Conservation (phyloP, 129 eudicot species). For the Ambrosia trifida region DNA sequence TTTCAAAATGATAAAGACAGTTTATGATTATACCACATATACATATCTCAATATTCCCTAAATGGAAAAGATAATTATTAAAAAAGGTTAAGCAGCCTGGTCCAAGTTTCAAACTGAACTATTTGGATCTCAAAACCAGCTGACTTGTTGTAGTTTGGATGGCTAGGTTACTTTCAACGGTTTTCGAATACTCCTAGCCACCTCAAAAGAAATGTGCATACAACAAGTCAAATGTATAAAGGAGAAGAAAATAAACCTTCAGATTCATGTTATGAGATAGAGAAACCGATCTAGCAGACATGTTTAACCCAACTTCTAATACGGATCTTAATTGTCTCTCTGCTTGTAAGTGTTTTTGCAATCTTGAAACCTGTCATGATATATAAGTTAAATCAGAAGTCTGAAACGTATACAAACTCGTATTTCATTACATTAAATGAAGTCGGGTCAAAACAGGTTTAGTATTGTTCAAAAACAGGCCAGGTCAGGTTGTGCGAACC, state of each 20-base stretch:
- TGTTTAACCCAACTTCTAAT: constrained; percentile 94
- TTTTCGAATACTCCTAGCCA: background rate
- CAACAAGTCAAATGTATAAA: background rate
- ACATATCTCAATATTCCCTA: no score
- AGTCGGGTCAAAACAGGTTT: background rate
- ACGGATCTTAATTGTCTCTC: constrained; percentile 95
- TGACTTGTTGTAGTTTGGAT: no score
- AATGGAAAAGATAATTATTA: no score
- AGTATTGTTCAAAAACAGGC: background rate
- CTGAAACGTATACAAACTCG: background rate
- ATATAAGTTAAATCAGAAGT: background rate
- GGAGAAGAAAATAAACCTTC: constrained; percentile 49
- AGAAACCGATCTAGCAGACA: constrained; percentile 82
- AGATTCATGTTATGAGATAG: constrained; percentile 87
- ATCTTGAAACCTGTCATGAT: constrained; percentile 67
- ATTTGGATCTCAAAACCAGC: no score
- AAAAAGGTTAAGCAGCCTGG: no score
- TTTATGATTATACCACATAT: no score
- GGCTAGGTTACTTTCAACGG: no score
- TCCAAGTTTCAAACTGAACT: no score
- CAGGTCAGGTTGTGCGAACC: background rate
- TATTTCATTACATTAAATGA: background rate
- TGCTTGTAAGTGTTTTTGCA: constrained; percentile 97
- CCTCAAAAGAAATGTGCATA: background rate
- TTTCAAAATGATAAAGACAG: no score